phyloP scores from a whole-genome alignment of 345 rosid genomes.

The Aquilaria malaccensis region DNA sequence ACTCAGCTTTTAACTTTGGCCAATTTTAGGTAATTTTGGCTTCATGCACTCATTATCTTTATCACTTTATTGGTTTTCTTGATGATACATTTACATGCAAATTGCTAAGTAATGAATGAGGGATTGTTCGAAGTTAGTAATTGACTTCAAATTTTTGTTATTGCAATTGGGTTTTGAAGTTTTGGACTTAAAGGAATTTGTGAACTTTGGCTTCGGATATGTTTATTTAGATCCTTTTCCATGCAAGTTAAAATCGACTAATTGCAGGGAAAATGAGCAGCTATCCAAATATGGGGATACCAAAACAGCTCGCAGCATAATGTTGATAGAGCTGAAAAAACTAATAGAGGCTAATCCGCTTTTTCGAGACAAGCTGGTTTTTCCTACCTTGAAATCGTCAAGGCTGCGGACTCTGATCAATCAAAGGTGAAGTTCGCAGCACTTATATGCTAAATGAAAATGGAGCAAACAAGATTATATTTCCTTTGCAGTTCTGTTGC shows the following conservation, averaged over 20 bases:
- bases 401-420: conserved; percentile 67
- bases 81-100: background rate
- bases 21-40: conserved; percentile 52
- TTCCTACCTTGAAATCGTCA: conserved; percentile 62
- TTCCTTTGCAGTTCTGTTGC: background rate
- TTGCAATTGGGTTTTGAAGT: background rate
- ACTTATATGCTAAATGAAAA: background rate
- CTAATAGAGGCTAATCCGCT: conserved; percentile 76
- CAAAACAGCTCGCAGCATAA: conserved; percentile 58
- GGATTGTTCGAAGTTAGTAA: background rate
- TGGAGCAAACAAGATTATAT: background rate
- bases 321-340: conserved; percentile 63
- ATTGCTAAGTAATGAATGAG: no score
- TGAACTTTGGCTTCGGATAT: background rate
- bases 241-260: background rate
- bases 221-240: conserved; percentile 2
- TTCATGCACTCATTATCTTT: no score
- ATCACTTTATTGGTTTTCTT: background rate
- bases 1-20: conserved; percentile 64
- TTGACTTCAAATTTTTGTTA: background rate
- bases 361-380: conserved; percentile 61
- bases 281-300: conserved; percentile 69
- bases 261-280: conserved; percentile 64
- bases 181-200: background rate
- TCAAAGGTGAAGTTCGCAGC: conserved; percentile 43